Percentiles rank a stretch among this genome's conserved stretches.
Evolutionary conservation across 129 eudicot species (phyloP).

Genomic region (Ambrosia trifida): DNA sequence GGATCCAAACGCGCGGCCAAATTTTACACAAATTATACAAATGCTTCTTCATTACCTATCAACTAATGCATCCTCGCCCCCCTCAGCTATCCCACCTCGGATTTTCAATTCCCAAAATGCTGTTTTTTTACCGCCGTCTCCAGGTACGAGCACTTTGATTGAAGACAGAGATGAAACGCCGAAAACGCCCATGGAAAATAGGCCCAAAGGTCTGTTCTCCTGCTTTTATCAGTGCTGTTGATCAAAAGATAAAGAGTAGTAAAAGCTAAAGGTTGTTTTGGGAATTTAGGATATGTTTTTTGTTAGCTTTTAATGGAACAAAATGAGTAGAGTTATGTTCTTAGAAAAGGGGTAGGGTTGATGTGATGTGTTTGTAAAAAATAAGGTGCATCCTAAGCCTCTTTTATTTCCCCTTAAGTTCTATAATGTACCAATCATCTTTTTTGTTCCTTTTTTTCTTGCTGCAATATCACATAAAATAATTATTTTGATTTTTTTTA

Average conservation of each 20-base stretch:
- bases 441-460: not conserved
- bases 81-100: slow-evolving; percentile 48
- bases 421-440: not conserved
- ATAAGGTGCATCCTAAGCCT: slow-evolving; percentile 66
- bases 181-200: slow-evolving; percentile 48
- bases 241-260: slow-evolving; percentile 15
- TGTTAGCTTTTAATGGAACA: slow-evolving; percentile 17
- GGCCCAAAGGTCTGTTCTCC: slow-evolving; percentile 48
- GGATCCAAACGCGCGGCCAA: slow-evolving; percentile 74
- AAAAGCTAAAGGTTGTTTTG: not conserved
- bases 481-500: not conserved
- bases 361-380: slow-evolving; percentile 39
- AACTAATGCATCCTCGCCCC: slow-evolving; percentile 43
- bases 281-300: not conserved
- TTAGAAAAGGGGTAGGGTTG: slow-evolving; percentile 32
- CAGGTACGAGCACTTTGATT: slow-evolving; percentile 73
- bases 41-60: slow-evolving; percentile 75
- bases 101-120: slow-evolving; percentile 55
- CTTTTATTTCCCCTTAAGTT: slow-evolving; percentile 13
- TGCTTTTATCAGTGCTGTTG: slow-evolving; percentile 59
- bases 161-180: slow-evolving; percentile 47
- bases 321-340: not conserved
- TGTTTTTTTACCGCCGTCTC: slow-evolving; percentile 63
- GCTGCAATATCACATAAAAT: not conserved
- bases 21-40: slow-evolving; percentile 77